Conservation (phyloP, 2,329 filamentous ascomycete genomes). For the Botryosphaeria dothidea region DNA sequence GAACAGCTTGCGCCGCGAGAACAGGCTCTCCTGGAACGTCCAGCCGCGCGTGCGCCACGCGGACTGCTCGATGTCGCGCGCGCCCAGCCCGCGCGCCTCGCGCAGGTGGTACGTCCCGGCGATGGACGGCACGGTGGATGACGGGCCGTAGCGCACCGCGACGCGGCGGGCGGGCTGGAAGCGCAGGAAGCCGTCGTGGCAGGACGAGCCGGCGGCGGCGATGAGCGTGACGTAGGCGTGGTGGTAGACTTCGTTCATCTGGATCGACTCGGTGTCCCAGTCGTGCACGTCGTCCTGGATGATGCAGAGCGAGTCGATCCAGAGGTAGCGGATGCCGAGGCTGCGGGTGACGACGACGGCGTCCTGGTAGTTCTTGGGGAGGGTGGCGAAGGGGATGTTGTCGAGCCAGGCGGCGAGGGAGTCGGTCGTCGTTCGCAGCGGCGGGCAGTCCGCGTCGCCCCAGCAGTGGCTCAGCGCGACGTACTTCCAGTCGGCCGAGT, state of each 20-base stretch:
- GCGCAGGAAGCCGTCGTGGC: not conserved
- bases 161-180: not conserved
- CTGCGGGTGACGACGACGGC: constrained; percentile 7
- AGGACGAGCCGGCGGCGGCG: not conserved
- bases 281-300: constrained; percentile 17
- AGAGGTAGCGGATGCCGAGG: constrained; percentile 16
- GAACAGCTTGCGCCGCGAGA: not conserved
- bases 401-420: not conserved
- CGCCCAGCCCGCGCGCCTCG: too few relatives aligned
- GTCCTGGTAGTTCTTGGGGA: constrained; percentile 16
- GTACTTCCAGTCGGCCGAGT: not conserved
- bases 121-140: too few relatives aligned
- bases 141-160: not conserved
- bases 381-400: not conserved
- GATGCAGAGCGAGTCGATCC: constrained; percentile 24
- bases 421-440: not conserved
- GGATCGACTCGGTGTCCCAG: not conserved
- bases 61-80: not conserved
- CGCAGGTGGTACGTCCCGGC: not conserved
- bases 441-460: constrained; percentile 1
- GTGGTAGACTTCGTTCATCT: not conserved
- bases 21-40: not conserved
- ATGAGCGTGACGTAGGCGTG: not conserved
- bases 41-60: not conserved
- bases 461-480: constrained; percentile 25